A percentile compares a stretch with the other conserved stretches of the same genome.
Conservation (phyloP, 225 moss, liverwort and hornwort genomes). For the Sphagnum tenellum region DNA sequence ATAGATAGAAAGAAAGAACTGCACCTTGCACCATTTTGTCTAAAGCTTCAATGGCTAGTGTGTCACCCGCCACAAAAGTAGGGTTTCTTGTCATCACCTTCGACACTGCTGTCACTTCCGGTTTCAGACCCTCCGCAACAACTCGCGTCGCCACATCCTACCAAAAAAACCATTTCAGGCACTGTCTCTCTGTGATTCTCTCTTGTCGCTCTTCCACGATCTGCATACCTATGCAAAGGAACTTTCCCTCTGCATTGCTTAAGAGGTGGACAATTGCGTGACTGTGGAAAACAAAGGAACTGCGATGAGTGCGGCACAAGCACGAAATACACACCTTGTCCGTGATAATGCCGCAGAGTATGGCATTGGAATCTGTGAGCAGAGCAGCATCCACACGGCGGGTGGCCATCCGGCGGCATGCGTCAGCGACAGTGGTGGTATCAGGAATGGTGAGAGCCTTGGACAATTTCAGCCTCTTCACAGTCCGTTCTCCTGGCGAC, state of each 20-base stretch:
- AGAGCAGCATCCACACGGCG: constrained; percentile 53
- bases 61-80: constrained; percentile 98
- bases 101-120: constrained; percentile 94
- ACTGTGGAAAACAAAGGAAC: too few species aligned
- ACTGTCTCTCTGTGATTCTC: too few species aligned
- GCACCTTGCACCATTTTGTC: constrained; percentile 99
- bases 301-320: too few species aligned
- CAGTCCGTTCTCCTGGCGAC: constrained; percentile 42
- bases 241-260: too few species aligned
- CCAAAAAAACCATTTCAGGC: not conserved
- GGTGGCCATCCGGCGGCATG: constrained; percentile 51
- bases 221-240: too few species aligned
- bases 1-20: too few species aligned
- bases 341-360: constrained; percentile 50
- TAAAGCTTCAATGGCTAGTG: constrained; percentile 90
- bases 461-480: constrained; percentile 41
- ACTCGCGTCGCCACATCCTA: constrained; percentile 99
- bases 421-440: constrained; percentile 53
- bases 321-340: constrained; percentile 27
- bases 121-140: constrained; percentile 91
- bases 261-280: too few species aligned
- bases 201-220: not conserved
- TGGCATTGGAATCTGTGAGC: constrained; percentile 45
- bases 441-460: constrained; percentile 59
- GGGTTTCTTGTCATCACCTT: constrained; percentile 99